Conservation (phyloP, 2,329 filamentous ascomycete genomes). For the Metarhizium rileyi region DNA sequence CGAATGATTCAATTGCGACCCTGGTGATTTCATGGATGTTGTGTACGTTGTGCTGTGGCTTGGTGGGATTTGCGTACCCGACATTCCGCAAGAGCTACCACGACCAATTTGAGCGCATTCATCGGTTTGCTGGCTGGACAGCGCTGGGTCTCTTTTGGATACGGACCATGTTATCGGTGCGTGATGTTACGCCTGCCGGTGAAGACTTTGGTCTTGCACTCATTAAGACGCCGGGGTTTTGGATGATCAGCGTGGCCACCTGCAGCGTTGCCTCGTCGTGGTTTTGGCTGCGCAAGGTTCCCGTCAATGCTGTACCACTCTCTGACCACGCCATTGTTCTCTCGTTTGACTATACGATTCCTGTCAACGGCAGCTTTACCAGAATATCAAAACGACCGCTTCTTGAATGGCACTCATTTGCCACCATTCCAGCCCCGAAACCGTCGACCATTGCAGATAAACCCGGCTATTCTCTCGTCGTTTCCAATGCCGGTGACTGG, state of each 20-base stretch:
- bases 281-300: constrained; percentile 58
- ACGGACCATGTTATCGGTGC: constrained; percentile 46
- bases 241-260: constrained; percentile 58
- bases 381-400: constrained; percentile 55
- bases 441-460: constrained; percentile 14
- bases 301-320: constrained; percentile 55
- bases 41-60: constrained; percentile 44
- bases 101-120: constrained; percentile 59
- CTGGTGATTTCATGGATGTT: constrained; percentile 47
- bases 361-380: constrained; percentile 35
- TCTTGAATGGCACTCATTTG: constrained; percentile 67
- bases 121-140: constrained; percentile 67
- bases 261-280: constrained; percentile 61
- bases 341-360: constrained; percentile 55
- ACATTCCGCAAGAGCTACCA: constrained; percentile 52
- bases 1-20: constrained; percentile 29
- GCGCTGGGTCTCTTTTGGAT: constrained; percentile 56
- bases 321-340: constrained; percentile 65
- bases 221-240: constrained; percentile 41
- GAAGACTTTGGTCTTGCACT: constrained; percentile 26
- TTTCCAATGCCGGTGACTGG: constrained; percentile 71
- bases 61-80: constrained; percentile 56
- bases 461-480: constrained; percentile 53
- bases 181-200: constrained; percentile 28
- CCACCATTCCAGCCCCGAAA: constrained; percentile 54